Base-by-base conservation (phyloP, 805 yeast genomes). In the Kuraishia capsulata region DNA sequence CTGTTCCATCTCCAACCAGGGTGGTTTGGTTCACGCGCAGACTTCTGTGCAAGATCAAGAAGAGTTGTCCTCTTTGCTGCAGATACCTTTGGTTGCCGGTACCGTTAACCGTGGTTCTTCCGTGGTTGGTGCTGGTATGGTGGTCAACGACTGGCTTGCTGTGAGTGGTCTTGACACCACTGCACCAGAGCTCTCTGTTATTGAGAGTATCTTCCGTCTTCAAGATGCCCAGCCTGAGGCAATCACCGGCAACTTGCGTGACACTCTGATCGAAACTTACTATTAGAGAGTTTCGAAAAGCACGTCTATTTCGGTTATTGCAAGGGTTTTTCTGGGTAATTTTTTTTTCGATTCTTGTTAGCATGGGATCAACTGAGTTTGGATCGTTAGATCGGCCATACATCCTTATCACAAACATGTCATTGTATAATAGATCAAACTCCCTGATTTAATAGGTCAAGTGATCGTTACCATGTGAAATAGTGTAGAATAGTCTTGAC, bases 61-160 rank as follows among this genome's bases (percentile, higher is more conserved):
- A 68, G 99, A 92, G 67, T 73, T 92, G 51, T 85, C 96, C 5
- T 87, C 97, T 35, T 71, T 92, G 59, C 72, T 92, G 53, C 98
- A 92, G 67, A 95, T 92, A 31, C 99, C 99, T 39, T 71, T 92
- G 47, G 98, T 92, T 36, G 98, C 99, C 5, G 99, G 99, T 62
- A 89, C 97, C 30, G 89, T 92, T 42, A 92, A 92, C 70, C 81
- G 98, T 63, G 99, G 99, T 64, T 86, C 96, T 21, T 66, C 95
- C 4, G 97, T 90, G 36, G 95, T 92, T 44, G 98, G 98, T 54
- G 97, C 97, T 35, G 99, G 99, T 51, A 79, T 92, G 79, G 97
- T 92, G 39, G 98, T 89, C 38, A 92, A 92, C 59, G 99, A 92
- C 67, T 92, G 97, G 94, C 69, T 90, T 49, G 94, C 97, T 23